phyloP scores from a whole-genome alignment of 805 yeast genomes.

The Saccharomyces kudriavzevii region DNA sequence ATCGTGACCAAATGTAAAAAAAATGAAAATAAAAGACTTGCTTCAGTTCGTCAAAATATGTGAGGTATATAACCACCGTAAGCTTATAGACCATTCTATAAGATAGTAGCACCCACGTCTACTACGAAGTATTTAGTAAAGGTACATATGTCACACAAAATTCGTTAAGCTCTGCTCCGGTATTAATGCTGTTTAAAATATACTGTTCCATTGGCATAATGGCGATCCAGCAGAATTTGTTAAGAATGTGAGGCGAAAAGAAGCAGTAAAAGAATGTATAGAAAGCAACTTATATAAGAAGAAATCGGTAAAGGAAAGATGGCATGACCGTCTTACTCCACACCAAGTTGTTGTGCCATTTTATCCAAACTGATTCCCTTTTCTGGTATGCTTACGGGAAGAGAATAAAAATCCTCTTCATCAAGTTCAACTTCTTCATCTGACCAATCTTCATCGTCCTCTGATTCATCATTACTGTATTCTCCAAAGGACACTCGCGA shows the following conservation, averaged over 20 bases:
- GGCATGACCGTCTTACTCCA: not conserved
- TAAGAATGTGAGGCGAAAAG: not conserved
- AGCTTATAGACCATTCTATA: not conserved
- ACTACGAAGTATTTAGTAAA: not conserved
- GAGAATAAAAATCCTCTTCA: conserved; percentile 4
- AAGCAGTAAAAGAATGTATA: not conserved
- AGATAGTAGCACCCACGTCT: not conserved
- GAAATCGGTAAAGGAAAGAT: not conserved
- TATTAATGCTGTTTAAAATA: too few relatives aligned
- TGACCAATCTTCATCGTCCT: conserved; percentile 5
- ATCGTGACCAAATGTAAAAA: not conserved
- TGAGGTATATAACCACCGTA: too few relatives aligned
- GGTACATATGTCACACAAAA: too few relatives aligned
- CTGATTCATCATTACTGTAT: not conserved
- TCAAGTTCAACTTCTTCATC: conserved; percentile 6
- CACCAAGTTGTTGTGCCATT: conserved; percentile 1
- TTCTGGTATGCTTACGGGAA: conserved; percentile 5
- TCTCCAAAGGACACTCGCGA: conserved; percentile 1
- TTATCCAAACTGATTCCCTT: conserved; percentile 1
- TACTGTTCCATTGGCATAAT: not conserved
- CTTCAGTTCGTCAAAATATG: not conserved
- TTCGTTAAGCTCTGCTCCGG: too few relatives aligned
- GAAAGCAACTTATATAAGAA: not conserved
- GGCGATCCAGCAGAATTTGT: not conserved
- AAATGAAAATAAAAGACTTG: not conserved